Evolutionary conservation across 495 filamentous ascomycete species (phyloP).

Genomic region (Mytilinidion resinicola): DNA sequence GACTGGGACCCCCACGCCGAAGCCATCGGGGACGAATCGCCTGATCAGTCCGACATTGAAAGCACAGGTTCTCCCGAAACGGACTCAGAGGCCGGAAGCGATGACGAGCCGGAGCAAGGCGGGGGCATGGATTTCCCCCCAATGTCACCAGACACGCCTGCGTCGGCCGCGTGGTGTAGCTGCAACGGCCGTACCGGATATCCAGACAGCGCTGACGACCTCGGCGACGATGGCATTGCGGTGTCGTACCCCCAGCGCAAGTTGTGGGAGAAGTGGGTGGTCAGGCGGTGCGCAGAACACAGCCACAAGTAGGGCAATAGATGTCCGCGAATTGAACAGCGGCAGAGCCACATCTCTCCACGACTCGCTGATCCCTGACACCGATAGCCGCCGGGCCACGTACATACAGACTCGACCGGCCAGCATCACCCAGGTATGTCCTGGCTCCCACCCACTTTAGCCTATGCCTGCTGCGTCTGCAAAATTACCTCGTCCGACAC

Average conservation of each 20-base stretch:
- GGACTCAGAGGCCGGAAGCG: slow-evolving; percentile 27
- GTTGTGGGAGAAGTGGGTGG: slow-evolving; percentile 61
- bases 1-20: slow-evolving; percentile 20
- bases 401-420: too few relatives aligned
- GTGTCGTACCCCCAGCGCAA: slow-evolving; percentile 50
- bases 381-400: too few relatives aligned
- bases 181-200: slow-evolving; percentile 36
- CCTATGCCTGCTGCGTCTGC: too few relatives aligned
- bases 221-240: slow-evolving; percentile 52
- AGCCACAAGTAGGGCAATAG: slow-evolving; percentile 10
- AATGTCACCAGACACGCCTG: slow-evolving; percentile 39
- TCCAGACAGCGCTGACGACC: slow-evolving; percentile 39
- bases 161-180: slow-evolving; percentile 44
- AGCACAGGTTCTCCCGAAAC: slow-evolving; percentile 18
- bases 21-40: slow-evolving; percentile 18
- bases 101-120: slow-evolving; percentile 28
- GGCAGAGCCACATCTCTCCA: too few relatives aligned
- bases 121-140: slow-evolving; percentile 39
- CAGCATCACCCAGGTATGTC: too few relatives aligned
- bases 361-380: too few relatives aligned
- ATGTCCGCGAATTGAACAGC: too few relatives aligned
- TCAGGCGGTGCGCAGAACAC: slow-evolving; percentile 34
- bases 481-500: too few relatives aligned
- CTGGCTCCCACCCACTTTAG: too few relatives aligned
- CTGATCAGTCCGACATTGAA: slow-evolving; percentile 6